phyloP scores from a whole-genome alignment of 257 asterid species.

The Perilla frutescens region DNA sequence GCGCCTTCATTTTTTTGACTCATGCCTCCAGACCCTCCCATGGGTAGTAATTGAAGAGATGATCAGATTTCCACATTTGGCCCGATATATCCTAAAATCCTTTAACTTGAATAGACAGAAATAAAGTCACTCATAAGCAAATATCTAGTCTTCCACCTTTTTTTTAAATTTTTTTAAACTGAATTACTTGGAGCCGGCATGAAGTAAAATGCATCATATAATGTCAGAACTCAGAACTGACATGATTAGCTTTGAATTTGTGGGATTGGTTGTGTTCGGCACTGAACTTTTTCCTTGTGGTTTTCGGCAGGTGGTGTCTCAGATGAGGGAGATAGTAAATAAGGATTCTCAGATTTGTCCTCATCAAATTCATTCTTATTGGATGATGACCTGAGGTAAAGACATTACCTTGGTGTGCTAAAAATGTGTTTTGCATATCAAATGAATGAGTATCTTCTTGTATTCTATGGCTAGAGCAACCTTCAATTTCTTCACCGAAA shows the following conservation, averaged over 20 bases:
- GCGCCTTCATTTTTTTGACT: neutral
- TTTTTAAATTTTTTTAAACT: neutral
- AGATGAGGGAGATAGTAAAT: constrained; percentile 92
- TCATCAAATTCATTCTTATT: constrained; percentile 92
- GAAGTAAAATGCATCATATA: constrained; percentile 3
- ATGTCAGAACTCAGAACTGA: constrained; percentile 18
- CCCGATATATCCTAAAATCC: neutral
- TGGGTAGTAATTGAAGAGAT: no score
- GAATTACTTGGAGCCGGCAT: neutral
- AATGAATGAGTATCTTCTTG: constrained; percentile 6
- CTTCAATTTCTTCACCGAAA: neutral
- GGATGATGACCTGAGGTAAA: constrained; percentile 97
- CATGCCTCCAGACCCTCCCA: neutral
- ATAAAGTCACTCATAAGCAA: neutral
- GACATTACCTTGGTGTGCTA: constrained; percentile 12
- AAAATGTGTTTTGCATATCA: neutral
- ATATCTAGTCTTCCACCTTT: neutral
- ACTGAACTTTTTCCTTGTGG: neutral
- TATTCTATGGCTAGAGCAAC: neutral
- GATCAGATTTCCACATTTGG: neutral
- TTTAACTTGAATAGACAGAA: neutral
- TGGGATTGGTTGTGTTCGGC: constrained; percentile 11
- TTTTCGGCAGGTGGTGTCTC: constrained; percentile 83
- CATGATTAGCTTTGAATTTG: constrained; percentile 10
- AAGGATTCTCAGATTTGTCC: constrained; percentile 79